phyloP scores from a whole-genome alignment of 371 early-diverging fungal species.

The Actinomortierella wolfii region DNA sequence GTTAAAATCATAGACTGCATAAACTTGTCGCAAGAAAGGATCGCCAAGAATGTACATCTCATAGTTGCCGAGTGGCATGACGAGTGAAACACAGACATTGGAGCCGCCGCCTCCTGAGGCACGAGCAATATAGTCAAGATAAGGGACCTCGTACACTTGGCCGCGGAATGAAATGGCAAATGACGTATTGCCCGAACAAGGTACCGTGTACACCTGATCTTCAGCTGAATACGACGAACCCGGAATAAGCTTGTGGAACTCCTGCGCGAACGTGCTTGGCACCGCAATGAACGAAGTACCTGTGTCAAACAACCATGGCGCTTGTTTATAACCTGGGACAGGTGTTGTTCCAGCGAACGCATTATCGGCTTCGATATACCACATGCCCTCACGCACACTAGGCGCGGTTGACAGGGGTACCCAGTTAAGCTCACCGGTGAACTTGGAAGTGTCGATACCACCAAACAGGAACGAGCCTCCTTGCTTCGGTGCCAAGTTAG shows the following conservation, averaged over 20 bases:
- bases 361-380: conserved; percentile 34
- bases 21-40: conserved; percentile 39
- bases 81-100: conserved; percentile 25
- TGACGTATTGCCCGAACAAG: conserved; percentile 32
- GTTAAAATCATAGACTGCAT: conserved; percentile 41
- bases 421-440: conserved; percentile 21
- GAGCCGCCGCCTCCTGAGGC: neutral
- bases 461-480: conserved; percentile 45
- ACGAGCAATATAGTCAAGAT: conserved; percentile 25
- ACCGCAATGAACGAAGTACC: conserved; percentile 47
- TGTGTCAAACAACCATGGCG: conserved; percentile 44
- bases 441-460: conserved; percentile 37
- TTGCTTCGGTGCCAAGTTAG: conserved; percentile 11
- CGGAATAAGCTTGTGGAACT: conserved; percentile 30
- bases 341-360: conserved; percentile 12
- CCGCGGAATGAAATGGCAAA: conserved; percentile 37
- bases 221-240: conserved; percentile 17
- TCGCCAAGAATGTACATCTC: conserved; percentile 44
- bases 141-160: conserved; percentile 29
- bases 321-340: conserved; percentile 22
- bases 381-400: conserved; percentile 24
- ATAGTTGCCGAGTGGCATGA: conserved; percentile 38
- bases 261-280: conserved; percentile 28
- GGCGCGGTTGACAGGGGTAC: conserved; percentile 24
- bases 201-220: conserved; percentile 20